Evolutionary conservation across 208 protist species (phyloP), one percentile per base, ranked within the genome.

Genomic region (Crithidia mellificae): DNA sequence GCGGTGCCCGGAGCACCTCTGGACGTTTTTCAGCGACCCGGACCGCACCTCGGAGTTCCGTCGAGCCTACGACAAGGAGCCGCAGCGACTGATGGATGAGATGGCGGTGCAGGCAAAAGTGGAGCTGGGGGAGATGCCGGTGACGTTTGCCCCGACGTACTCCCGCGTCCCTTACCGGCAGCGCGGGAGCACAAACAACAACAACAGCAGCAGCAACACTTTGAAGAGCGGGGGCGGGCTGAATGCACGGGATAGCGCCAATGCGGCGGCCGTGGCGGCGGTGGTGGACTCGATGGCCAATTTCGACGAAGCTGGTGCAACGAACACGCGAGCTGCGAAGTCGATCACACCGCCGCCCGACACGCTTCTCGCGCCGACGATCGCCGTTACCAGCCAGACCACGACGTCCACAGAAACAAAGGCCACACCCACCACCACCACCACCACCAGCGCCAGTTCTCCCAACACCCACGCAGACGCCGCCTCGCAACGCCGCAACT

Each of bases 61-160:
- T 24, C 50, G 44, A 14, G 69, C 62, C 9, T 90, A 82, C 59
- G 88, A 94, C 68, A 24, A 51, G 1, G 85, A 94, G 62, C 63
- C 75, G 25, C 69, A 73, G 47, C 74, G 53, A 38, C 58, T 91
- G 43, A 71, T 88, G 56, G 81, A 91, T 46, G 61, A 78, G 34
- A 75, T 87, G 2, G 84, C 80, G 39, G 51, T 63, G 39, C 68
- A 86, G 58, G 74, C 68, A 27, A 64, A 72, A 25, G 62, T 94
- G 39, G 82, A 84, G 62, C 50, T 94, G 22, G 84, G 76, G 15
- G 85, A 94, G 71, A 74, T 94, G 74, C 81, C 78, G 8, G 50
- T 86, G 30, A 58, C 50, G 15, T 94, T 94, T 56, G 76, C 79
- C 0, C 84, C 88, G 38, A 88, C 85, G 36, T 94, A 90, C 65